These are phyloP conservation scores for Claviceps digitariae DNA, from an alignment of 2,329 filamentous ascomycete species.

Conservation along the genomic window DNA sequence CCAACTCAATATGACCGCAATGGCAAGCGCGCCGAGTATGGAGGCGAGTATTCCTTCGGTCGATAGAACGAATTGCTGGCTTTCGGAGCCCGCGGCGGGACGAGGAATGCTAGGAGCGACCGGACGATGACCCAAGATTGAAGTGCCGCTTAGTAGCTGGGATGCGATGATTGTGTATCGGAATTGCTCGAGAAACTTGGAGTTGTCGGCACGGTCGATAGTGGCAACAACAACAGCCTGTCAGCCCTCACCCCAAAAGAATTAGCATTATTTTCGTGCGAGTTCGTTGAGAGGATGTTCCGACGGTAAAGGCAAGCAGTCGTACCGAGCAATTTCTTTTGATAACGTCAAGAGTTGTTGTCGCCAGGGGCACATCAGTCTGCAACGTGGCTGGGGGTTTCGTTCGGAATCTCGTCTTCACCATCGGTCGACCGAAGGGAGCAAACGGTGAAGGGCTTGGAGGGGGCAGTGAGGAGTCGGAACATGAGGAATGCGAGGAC, in stretches of 20 bases:
- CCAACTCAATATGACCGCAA: conserved; percentile 65
- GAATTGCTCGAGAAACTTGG: conserved; percentile 81
- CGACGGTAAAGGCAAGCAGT: too few relatives aligned
- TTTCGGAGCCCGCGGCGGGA: conserved; percentile 4
- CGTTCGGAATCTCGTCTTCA: conserved; percentile 39
- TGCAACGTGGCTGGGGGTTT: conserved; percentile 30
- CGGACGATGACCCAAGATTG: conserved; percentile 28
- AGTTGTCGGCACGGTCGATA: conserved; percentile 65
- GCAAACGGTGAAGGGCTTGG: conserved; percentile 39
- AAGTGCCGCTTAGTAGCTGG: conserved; percentile 65
- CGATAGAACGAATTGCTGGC: conserved; percentile 21
- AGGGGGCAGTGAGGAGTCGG: conserved; percentile 28
- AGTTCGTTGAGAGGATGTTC: too few relatives aligned
- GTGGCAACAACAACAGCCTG: conserved; percentile 58
- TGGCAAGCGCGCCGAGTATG: conserved; percentile 39
- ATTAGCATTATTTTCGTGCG: neutral
- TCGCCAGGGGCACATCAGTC: conserved; percentile 21
- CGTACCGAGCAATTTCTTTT: conserved; percentile 39
- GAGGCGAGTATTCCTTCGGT: conserved; percentile 36
- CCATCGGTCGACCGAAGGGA: conserved; percentile 39
- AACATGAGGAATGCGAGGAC: conserved; percentile 12
- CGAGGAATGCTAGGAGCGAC: conserved; percentile 10
- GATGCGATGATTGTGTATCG: conserved; percentile 88
- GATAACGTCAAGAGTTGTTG: conserved; percentile 29
- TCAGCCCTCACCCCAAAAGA: neutral